phyloP scores from a whole-genome alignment of 176 grass and related monocot species.

The Dendrocalamus sinicus region DNA sequence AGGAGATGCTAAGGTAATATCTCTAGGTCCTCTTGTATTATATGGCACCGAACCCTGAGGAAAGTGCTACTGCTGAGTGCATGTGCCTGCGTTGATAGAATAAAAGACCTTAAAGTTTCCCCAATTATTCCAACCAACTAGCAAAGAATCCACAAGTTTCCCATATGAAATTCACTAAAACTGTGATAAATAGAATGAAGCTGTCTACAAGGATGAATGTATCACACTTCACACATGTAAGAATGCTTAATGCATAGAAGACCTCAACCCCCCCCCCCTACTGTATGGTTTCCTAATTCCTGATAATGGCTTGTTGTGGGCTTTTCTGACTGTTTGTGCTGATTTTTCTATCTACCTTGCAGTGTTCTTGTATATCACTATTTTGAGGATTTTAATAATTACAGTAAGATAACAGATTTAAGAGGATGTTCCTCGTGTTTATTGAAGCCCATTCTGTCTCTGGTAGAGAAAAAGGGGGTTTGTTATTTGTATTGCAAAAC shows the following conservation, averaged over 20 bases:
- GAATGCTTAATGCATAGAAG: not conserved
- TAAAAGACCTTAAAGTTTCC: too few species aligned
- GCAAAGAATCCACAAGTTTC: not conserved
- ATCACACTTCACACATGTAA: not conserved
- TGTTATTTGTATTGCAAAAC: not conserved
- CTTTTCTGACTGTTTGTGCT: not conserved
- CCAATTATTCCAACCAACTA: too few species aligned
- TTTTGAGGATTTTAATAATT: conserved; percentile 29
- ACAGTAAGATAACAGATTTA: not conserved
- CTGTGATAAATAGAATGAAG: not conserved
- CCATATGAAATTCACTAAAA: not conserved
- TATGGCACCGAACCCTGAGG: not conserved
- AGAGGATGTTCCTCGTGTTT: not conserved
- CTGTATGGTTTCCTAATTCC: conserved; percentile 12
- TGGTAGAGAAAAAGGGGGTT: not conserved
- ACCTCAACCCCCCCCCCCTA: not conserved
- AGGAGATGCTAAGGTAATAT: conserved; percentile 14
- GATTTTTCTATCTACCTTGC: conserved; percentile 3
- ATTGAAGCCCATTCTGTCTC: not conserved
- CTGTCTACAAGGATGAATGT: not conserved
- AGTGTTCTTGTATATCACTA: not conserved
- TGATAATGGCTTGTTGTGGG: conserved; percentile 1
- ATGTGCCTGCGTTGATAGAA: too few species aligned
- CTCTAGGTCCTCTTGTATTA: conserved; percentile 16
- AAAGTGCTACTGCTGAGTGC: too few species aligned